These are phyloP conservation scores for Mitragyna speciosa DNA, from an alignment of 257 asterid genomes.

Conservation along the genomic window DNA sequence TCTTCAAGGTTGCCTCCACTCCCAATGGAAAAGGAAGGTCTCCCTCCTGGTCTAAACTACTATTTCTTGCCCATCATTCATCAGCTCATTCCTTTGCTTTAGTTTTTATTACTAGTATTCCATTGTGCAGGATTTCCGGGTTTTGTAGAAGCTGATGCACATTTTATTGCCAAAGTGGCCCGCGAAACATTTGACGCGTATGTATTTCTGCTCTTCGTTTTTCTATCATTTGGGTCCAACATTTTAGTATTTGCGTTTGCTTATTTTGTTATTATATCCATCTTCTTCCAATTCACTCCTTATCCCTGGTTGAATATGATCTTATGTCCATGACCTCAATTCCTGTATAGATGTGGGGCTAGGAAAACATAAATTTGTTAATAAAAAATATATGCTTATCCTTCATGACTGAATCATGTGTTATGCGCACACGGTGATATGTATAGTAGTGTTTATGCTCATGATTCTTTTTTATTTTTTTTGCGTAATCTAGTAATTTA, in stretches of 20 bases:
- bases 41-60: no score
- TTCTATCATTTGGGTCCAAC: not conserved
- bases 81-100: not conserved
- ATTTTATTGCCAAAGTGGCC: conserved; percentile 51
- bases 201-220: conserved; percentile 2
- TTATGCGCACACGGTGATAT: no score
- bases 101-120: not conserved
- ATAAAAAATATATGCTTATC: no score
- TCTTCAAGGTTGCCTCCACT: not conserved
- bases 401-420: no score
- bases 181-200: conserved; percentile 58
- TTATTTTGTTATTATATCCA: not conserved
- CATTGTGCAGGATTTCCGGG: conserved; percentile 31
- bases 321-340: no score
- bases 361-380: no score
- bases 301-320: not conserved
- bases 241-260: no score
- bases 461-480: not conserved
- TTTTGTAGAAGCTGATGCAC: conserved; percentile 61
- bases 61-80: no score
- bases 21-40: conserved; percentile 16
- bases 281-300: not conserved
- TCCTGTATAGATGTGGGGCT: no score
- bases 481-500: not conserved
- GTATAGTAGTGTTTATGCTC: no score